Percentiles rank a stretch among this genome's conserved stretches.
Evolutionary conservation across 257 asterid species (phyloP).

Genomic region (Lavandula angustifolia): DNA sequence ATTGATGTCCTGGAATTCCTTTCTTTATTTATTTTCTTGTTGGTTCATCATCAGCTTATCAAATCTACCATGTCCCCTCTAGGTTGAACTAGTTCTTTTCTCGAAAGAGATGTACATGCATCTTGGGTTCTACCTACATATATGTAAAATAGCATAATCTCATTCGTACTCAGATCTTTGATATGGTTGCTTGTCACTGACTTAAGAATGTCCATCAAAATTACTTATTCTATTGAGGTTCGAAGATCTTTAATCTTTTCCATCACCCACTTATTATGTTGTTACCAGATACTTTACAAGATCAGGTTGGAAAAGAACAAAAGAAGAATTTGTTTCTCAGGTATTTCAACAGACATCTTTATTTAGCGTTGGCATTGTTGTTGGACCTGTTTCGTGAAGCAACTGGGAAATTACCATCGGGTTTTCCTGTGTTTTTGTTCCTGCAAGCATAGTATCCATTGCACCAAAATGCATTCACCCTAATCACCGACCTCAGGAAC

Average conservation of each 20-base stretch:
- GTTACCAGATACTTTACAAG: slow-evolving; percentile 78
- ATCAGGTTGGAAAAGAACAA: slow-evolving; percentile 86
- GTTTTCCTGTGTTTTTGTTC: not conserved
- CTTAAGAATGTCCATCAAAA: slow-evolving; percentile 1
- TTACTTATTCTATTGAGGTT: slow-evolving; percentile 16
- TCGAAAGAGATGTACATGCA: not conserved
- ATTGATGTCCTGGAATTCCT: not conserved
- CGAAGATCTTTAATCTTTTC: slow-evolving; percentile 12
- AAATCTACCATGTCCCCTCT: too few relatives aligned
- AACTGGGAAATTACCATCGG: not conserved
- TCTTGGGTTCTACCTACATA: slow-evolving; percentile 16
- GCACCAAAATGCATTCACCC: not conserved
- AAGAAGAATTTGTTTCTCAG: slow-evolving; percentile 71
- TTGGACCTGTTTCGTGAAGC: not conserved
- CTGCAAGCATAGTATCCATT: not conserved
- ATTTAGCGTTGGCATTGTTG: not conserved
- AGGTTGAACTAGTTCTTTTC: not conserved
- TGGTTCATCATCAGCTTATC: not conserved
- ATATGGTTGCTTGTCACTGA: slow-evolving; percentile 17
- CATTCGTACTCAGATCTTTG: slow-evolving; percentile 19
- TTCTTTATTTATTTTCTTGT: not conserved
- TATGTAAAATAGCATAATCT: not conserved
- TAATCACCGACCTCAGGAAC: slow-evolving; percentile 1
- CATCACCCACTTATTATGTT: slow-evolving; percentile 33
- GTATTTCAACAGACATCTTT: slow-evolving; percentile 40